Base-by-base conservation (phyloP, 2,329 filamentous ascomycete genomes). In the Chaetomiaceae sp. region DNA sequence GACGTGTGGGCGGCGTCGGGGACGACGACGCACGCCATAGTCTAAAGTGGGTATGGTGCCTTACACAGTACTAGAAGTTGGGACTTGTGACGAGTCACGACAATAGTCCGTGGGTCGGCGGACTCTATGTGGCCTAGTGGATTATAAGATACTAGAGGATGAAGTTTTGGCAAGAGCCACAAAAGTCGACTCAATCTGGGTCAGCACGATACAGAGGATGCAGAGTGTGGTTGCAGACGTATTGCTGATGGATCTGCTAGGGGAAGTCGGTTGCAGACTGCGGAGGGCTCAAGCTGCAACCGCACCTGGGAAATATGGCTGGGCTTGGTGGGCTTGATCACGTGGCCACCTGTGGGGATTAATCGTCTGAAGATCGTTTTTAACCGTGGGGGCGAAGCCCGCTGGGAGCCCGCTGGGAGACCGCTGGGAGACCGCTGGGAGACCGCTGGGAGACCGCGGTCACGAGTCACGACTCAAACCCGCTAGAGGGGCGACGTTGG, bases 41-140 rank as follows among this genome's bases (percentile, higher is more conserved):
- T 29, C 14, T 42, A 42, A 42, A 42, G 40, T 29, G 14, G 40
- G 40, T 42, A 29, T 27, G 30, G 23, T 42, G 7, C 36, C 36
- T 38, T 38, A 38, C 13, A 41, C 38, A 41, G 38, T 41, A 27
- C 38, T 41, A 41, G 10, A 41, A 41, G 38, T 41, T 41, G 38
- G 38, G 38, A 41, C 38, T 41, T 41, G 38, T 41, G 38, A 41
- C 38, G 38, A 41, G 38, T 41, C 38, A 41, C 9, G 23, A 41
- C n/a, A 41, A 41, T 13, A 41, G 38, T 41, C 38, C 9, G 38
- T 41, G 38, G 38, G 38, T 41, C 38, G 38, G 38, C 38, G 23
- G 38, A 41, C 38, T 41, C 38, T 41, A 13, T 41, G n/a, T 41
- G 38, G 38, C 38, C 40, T 42, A 23, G 40, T 42, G 40, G 23